Base-by-base conservation (phyloP, 2,329 filamentous ascomycete genomes). In the Diaporthe aspalathi region DNA sequence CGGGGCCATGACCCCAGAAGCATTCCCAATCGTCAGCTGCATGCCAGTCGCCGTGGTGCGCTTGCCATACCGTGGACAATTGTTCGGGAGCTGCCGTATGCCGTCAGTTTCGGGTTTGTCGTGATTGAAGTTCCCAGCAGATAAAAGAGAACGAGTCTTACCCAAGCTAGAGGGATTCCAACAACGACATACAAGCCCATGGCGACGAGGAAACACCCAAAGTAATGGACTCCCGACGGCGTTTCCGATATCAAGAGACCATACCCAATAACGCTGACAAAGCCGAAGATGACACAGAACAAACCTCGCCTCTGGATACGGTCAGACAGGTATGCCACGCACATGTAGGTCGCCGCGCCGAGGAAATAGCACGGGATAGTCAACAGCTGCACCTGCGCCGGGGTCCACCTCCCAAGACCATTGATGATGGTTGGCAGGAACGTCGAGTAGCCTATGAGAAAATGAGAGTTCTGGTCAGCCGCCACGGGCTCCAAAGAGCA, bases 391-490 rank as follows among this genome's bases (percentile, higher is more conserved):
- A 93, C 88, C 76, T 93, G 85, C 0, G 92, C 88, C 0, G 84
- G 83, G 0, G 88, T 85, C 84, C 92, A 93, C 14, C 76, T 72
- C 3, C 92, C 91, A 66, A 95, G 87, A 5, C 87, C 90, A 52
- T 88, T 84, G 79, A 95, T 94, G 74, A 95, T 95, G 5, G 92
- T 94, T 0, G 93, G 93, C 54, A 95, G 81, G 77, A 95, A 95
- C 0, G 92, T 94, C 63, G 90, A 92, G 79, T 90, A 94, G 5
- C 92, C 67, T 68, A 6, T 50, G 9, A 7, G n/a, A 47, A 43
- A 29, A 5, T 38, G 9, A 4, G n/a, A 47, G 40, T 20, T 5
- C 40, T 38, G 35, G 27, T 57, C 43, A 56, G 65, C n/a, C 43
- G 32, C 6, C 3, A 3, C 3, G 11, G 14, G 7, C 27, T 32